These are phyloP conservation scores for Helminthosporium solani DNA, from an alignment of 2,329 filamentous ascomycete genomes.

Conservation along the genomic window DNA sequence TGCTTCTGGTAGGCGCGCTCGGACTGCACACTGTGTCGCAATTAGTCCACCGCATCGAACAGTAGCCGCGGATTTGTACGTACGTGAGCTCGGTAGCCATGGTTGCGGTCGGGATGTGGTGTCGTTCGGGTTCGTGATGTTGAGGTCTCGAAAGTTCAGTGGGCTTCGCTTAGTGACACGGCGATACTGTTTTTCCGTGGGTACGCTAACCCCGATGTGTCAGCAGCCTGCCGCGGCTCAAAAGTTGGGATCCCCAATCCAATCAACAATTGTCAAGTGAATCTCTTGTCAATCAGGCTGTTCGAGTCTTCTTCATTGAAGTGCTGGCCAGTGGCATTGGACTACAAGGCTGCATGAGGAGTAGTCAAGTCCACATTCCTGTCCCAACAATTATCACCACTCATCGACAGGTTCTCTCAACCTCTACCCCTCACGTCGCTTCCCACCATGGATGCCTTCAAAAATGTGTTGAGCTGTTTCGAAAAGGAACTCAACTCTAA, in stretches of 20 bases:
- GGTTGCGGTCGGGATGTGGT: constrained; percentile 41
- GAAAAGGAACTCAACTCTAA: constrained; percentile 37
- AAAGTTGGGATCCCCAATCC: background rate
- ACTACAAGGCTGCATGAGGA: too few species aligned
- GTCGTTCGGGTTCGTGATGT: constrained; percentile 30
- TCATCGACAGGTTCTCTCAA: background rate
- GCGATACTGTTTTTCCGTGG: constrained; percentile 8
- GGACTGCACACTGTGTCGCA: constrained; percentile 87
- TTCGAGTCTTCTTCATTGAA: too few species aligned
- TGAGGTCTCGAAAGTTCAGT: constrained; percentile 14
- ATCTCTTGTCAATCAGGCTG: background rate
- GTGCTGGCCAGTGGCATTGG: too few species aligned
- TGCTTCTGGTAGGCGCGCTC: constrained; percentile 99
- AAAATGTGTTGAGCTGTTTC: constrained; percentile 23
- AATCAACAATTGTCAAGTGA: background rate
- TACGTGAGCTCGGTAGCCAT: constrained; percentile 49
- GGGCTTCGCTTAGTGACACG: constrained; percentile 18
- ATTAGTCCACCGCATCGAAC: constrained; percentile 24
- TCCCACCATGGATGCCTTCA: constrained; percentile 18
- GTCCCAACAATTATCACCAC: constrained; percentile 4
- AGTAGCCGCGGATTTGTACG: constrained; percentile 17
- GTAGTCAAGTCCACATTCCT: too few species aligned
- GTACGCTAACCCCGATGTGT: background rate
- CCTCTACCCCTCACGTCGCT: background rate
- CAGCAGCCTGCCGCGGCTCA: constrained; percentile 5